Percentiles rank a stretch among this genome's conserved stretches.
Evolutionary conservation across 73 alveolate genomes (phyloP).

Genomic region (Paramecium caudatum): DNA sequence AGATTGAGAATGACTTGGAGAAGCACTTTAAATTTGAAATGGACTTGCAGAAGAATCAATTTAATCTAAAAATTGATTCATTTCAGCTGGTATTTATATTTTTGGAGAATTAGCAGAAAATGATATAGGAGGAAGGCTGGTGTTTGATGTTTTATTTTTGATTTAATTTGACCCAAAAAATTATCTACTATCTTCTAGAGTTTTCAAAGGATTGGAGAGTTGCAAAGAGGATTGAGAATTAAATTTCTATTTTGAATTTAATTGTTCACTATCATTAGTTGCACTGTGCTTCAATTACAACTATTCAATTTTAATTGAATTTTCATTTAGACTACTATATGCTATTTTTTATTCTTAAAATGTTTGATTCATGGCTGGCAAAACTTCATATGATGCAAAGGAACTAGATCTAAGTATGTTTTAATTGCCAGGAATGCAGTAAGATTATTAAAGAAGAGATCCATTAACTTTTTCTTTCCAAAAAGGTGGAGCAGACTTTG

Average conservation of each 20-base stretch:
- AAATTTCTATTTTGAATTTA: neutral
- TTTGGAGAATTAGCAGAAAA: neutral
- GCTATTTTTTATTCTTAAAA: neutral
- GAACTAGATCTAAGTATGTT: neutral
- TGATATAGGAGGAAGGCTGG: constrained; percentile 15
- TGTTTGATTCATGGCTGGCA: constrained; percentile 4
- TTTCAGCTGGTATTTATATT: neutral
- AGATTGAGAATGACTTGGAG: neutral
- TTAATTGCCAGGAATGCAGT: neutral
- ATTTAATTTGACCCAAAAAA: neutral
- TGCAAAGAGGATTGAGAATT: neutral
- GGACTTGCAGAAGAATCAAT: neutral
- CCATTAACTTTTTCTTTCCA: constrained; percentile 48
- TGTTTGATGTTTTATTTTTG: neutral
- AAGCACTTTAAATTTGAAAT: neutral
- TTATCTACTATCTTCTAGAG: neutral
- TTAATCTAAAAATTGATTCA: constrained; percentile 14
- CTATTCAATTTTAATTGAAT: neutral
- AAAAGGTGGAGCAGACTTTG: constrained; percentile 47
- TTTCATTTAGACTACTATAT: neutral
- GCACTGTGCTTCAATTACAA: neutral
- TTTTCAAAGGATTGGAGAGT: neutral
- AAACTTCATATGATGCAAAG: neutral
- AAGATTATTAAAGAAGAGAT: neutral
- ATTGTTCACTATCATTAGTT: neutral